phyloP scores from a whole-genome alignment of 352 stramenopile species.

The Globisporangium middletonii region DNA sequence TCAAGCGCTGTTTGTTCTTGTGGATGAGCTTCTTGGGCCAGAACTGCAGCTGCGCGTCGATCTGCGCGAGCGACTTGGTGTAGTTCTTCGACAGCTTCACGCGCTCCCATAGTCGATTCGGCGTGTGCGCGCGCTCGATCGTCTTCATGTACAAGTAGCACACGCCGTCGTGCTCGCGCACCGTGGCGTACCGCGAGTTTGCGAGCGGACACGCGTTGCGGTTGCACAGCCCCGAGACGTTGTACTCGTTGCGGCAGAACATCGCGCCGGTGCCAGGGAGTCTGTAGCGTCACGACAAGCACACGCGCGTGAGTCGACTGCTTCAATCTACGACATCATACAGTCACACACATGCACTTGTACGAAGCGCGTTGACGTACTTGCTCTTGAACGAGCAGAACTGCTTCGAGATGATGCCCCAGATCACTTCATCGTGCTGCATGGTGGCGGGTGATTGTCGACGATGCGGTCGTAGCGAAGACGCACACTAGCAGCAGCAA shows the following conservation, averaged over 20 bases:
- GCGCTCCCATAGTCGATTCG: conserved; percentile 98
- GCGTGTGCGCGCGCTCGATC: conserved; percentile 97
- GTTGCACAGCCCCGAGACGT: conserved; percentile 98
- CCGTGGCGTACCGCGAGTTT: conserved; percentile 98
- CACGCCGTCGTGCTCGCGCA: conserved; percentile 95
- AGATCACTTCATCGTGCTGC: conserved; percentile 99
- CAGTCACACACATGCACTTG: not conserved
- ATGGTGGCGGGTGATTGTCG: conserved; percentile 32
- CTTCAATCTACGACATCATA: not conserved
- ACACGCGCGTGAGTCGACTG: not conserved
- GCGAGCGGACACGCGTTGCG: conserved; percentile 94
- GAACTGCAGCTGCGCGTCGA: conserved; percentile 96
- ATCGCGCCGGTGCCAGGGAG: conserved; percentile 84
- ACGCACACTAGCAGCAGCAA: not conserved
- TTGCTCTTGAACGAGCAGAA: conserved; percentile 99
- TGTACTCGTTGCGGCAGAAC: conserved; percentile 99
- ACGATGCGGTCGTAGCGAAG: not conserved
- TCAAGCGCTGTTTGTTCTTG: conserved; percentile 98
- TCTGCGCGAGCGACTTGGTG: conserved; percentile 90
- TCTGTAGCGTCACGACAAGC: not conserved
- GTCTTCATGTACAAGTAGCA: conserved; percentile 98
- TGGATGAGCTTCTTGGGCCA: conserved; percentile 98
- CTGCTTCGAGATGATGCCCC: conserved; percentile 97
- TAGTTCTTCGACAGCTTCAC: conserved; percentile 98
- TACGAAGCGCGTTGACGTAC: conserved; percentile 21